Percentiles rank a stretch among this genome's conserved stretches.
Conservation (phyloP, 2,329 filamentous ascomycete species). For the Phialocephala sp. region DNA sequence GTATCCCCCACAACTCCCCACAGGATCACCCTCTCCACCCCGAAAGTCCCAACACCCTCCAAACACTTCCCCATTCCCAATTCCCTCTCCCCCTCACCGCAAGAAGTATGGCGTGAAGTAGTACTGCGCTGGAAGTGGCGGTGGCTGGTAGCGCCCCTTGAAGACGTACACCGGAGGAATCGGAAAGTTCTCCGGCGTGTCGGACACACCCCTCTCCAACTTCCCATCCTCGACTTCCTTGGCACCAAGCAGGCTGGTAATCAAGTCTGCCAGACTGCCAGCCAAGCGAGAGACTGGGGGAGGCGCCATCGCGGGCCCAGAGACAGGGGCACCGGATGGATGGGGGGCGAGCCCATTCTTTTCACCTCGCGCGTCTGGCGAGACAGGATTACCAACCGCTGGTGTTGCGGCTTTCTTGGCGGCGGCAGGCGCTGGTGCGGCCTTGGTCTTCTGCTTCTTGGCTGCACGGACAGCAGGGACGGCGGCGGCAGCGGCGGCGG, state of each 20-base stretch:
- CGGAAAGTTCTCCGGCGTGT: too few species aligned
- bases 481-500: background rate
- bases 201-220: too few species aligned
- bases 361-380: background rate
- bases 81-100: too few species aligned
- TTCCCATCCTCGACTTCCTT: too few species aligned
- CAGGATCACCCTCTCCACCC: background rate
- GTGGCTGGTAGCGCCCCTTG: too few species aligned
- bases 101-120: too few species aligned
- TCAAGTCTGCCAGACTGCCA: background rate
- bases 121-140: too few species aligned
- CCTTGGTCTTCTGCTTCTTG: background rate
- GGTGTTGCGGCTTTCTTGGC: too few species aligned
- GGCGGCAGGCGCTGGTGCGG: too few species aligned
- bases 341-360: background rate
- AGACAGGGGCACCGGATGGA: background rate
- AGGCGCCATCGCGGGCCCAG: background rate
- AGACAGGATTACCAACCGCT: background rate
- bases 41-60: background rate
- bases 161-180: too few species aligned
- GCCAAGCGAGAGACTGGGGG: background rate
- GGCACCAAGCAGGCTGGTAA: too few species aligned
- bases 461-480: background rate
- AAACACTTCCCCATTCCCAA: background rate
- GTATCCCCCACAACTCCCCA: constrained; percentile 1